Base-by-base conservation (phyloP, 1,284 basidiomycete genomes). In the Anthracocystis panici-leucophaei region DNA sequence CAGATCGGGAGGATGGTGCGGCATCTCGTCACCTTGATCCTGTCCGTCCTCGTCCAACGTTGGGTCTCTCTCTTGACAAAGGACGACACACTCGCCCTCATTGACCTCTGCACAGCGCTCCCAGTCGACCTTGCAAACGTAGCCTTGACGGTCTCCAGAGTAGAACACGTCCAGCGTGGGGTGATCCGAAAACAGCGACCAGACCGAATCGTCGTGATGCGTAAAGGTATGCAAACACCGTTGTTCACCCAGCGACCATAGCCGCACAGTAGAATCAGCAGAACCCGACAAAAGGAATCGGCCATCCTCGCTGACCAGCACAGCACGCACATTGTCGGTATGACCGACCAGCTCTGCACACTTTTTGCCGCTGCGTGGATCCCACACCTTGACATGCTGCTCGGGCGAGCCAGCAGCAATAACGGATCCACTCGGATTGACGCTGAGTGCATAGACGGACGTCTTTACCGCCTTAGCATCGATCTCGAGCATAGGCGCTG, bases 221-320 rank as follows among this genome's bases (percentile, higher is more conserved):
- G 92, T 93, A 87, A 98, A 99, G 1, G 96, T 99, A 82, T 99
- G 94, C 14, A 99, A 87, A 83, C 94, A 97, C 12, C 93, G 89
- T 84, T 97, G 95, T 11, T 89, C 89, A 21, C 92, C 91, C 12
- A 98, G 87, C 0, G 95, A 97, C 96, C 96, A 98, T 11, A 99
- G 89, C 80, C 95, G 94, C 81, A 93, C 89, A 2, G 93, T 92
- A 7, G 91, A 91, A 90, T 83, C 69, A 12, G 70, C 73, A 45
- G 76, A 66, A 45, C 71, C 78, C 0, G 82, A 79, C 12, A 70
- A 23, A 4, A 88, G 91, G 85, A 85, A 94, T 89, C 90, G 89
- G 25, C 92, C 91, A 86, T 98, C 95, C 38, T 95, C 92, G 20
- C 92, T 93, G 5, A 98, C 88, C 48, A 96, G 86, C 51, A 98